Base-by-base conservation (phyloP, 2,329 filamentous ascomycete genomes). In the Zymoseptoria tritici region DNA sequence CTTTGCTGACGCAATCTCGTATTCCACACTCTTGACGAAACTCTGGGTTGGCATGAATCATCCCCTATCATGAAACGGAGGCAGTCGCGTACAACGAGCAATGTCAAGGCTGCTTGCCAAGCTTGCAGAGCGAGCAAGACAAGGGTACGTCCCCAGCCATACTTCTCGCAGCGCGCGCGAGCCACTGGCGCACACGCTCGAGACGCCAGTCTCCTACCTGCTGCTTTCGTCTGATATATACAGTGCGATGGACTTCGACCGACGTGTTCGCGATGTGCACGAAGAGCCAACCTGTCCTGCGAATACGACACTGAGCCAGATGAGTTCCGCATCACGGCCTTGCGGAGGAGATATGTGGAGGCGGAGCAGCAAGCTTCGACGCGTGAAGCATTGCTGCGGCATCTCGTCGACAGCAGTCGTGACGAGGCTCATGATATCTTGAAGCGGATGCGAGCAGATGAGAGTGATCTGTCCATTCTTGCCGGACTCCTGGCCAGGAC, bases 171-270 rank as follows among this genome's bases (percentile, higher is more conserved):
- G 21, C 21, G 21, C 21, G 21, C 4, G 21, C 21, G 4, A 22
- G 21, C 21, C 21, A 22, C 21, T 22, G 21, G 21, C 21, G 21
- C 4, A 22, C 21, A 22, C 21, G 21, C 21, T 22, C 21, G 21
- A 22, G 21, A 22, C 21, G 21, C 21, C 21, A 22, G 21, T 22
- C 21, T 22, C 21, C 21, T 22, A 22, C 21, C 21, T 22, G 21
- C 21, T 22, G 21, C 21, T 22, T 22, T 22, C 21, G 21, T 22
- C 36, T 26, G 11, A 19, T 24, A 49, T 36, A 19, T 26, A 13
- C 54, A 61, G 60, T 61, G 60, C 49, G 60, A 61, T 26, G 60
- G 60, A n/a, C n/a, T 55, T 13, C 52, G 60, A 24, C 60, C 60
- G 11, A 56, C 51, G 6, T 61, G 60, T 36, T 36, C 52, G 29